These are phyloP conservation scores for Sphaerostilbella broomeana DNA, from an alignment of 2,329 filamentous ascomycete genomes.

Conservation along the genomic window DNA sequence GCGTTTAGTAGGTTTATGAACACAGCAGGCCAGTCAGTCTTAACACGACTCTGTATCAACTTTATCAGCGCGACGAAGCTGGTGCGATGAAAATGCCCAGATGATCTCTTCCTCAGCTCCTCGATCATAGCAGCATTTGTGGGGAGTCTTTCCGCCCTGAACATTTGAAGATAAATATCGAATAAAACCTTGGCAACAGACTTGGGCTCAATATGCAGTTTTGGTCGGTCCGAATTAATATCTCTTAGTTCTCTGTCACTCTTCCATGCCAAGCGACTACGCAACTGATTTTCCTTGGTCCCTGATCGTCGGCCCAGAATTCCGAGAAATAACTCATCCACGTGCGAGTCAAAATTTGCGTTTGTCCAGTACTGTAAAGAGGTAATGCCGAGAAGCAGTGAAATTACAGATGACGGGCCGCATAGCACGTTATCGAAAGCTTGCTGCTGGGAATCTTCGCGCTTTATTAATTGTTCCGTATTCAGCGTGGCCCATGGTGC, in stretches of 20 bases:
- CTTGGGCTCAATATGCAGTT: constrained; percentile 29
- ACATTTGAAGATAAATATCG: constrained; percentile 39
- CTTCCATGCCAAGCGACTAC: constrained; percentile 32
- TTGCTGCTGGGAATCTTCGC: constrained; percentile 18
- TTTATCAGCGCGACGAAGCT: constrained; percentile 36
- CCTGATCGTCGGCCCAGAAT: constrained; percentile 13
- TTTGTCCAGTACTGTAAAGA: constrained; percentile 47
- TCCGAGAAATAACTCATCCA: constrained; percentile 32
- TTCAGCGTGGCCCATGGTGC: constrained; percentile 40
- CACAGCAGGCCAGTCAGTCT: constrained; percentile 29
- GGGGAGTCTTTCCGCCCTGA: constrained; percentile 29
- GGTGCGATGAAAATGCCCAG: constrained; percentile 30
- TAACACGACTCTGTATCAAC: constrained; percentile 27
- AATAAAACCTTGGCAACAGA: constrained; percentile 35
- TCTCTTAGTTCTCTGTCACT: constrained; percentile 26
- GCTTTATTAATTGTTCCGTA: constrained; percentile 39
- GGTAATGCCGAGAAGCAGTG: constrained; percentile 44
- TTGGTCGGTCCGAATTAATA: constrained; percentile 14
- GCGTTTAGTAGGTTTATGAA: constrained; percentile 24
- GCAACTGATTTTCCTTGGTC: constrained; percentile 19
- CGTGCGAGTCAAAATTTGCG: constrained; percentile 32
- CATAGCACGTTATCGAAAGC: constrained; percentile 38
- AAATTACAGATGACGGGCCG: constrained; percentile 40
- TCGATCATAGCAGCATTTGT: constrained; percentile 10
- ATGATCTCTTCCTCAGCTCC: constrained; percentile 6